These are phyloP conservation scores for Omphalotus guepiniiformis DNA, from an alignment of 768 basidiomycete genomes.

Conservation along the genomic window DNA sequence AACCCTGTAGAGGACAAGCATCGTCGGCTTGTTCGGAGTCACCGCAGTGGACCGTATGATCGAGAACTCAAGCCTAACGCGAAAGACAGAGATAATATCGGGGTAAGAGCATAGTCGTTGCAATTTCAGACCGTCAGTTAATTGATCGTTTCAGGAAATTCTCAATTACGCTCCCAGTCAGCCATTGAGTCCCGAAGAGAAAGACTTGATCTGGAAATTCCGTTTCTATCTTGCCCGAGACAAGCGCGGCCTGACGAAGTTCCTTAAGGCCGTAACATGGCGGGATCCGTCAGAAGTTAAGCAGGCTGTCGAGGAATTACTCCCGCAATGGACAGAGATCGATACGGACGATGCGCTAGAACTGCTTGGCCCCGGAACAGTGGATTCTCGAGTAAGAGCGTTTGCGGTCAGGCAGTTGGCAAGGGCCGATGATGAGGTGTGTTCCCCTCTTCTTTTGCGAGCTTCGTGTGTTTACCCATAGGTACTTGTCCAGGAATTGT, in stretches of 20 bases:
- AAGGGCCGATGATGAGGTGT: slow-evolving; percentile 91
- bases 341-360: slow-evolving; percentile 97
- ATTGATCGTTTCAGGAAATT: slow-evolving; percentile 61
- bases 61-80: slow-evolving; percentile 96
- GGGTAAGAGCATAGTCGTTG: slow-evolving; percentile 43
- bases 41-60: slow-evolving; percentile 92
- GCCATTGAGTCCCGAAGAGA: slow-evolving; percentile 83
- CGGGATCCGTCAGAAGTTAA: slow-evolving; percentile 93
- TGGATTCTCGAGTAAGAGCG: slow-evolving; percentile 88
- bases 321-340: slow-evolving; percentile 96
- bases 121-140: not conserved
- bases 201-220: slow-evolving; percentile 98
- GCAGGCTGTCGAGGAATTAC: slow-evolving; percentile 92
- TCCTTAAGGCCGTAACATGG: slow-evolving; percentile 97
- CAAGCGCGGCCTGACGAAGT: slow-evolving; percentile 94
- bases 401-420: slow-evolving; percentile 92
- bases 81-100: slow-evolving; percentile 89
- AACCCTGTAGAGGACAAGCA: slow-evolving; percentile 99
- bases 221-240: slow-evolving; percentile 94
- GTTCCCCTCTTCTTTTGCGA: slow-evolving; percentile 16
- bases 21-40: slow-evolving; percentile 88
- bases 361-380: slow-evolving; percentile 82
- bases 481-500: slow-evolving; percentile 62
- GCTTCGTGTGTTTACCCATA: slow-evolving; percentile 7
- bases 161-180: slow-evolving; percentile 90